phyloP scores from a whole-genome alignment of 2,329 filamentous ascomycete species.

The Monilinia aucupariae region DNA sequence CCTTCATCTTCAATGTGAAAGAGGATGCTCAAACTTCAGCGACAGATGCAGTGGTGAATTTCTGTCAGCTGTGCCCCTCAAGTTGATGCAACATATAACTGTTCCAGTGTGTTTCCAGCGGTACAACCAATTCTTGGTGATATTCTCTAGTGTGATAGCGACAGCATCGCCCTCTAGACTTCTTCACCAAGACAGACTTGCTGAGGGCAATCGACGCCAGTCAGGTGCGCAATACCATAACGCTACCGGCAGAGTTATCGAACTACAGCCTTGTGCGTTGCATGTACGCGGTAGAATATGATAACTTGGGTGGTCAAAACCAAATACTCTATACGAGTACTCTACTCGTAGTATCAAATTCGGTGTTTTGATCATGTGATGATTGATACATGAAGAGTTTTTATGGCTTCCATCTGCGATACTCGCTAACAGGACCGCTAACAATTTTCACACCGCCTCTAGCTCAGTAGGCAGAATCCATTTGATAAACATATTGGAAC shows the following conservation, averaged over 20 bases:
- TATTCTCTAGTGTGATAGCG: background rate
- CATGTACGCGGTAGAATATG: too few species aligned
- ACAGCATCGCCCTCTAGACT: background rate
- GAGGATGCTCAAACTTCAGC: too few species aligned
- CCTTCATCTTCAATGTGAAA: too few species aligned
- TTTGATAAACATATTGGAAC: slow-evolving; percentile 10
- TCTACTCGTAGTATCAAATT: too few species aligned
- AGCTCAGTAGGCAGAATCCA: background rate
- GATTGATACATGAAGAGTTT: too few species aligned
- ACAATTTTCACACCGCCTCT: background rate
- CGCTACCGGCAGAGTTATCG: background rate
- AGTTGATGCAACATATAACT: background rate
- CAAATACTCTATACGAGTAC: too few species aligned
- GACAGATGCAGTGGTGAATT: background rate
- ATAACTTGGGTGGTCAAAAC: background rate
- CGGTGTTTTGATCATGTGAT: too few species aligned
- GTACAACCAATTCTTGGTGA: background rate
- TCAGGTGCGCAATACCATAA: background rate
- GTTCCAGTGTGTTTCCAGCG: background rate
- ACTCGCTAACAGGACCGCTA: too few species aligned
- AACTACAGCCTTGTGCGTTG: background rate
- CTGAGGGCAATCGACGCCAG: too few species aligned
- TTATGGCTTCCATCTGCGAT: too few species aligned
- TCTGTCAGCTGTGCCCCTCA: background rate
- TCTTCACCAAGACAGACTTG: too few species aligned